phyloP scores from a whole-genome alignment of 441 rosid genomes.

The Populus hybrid region DNA sequence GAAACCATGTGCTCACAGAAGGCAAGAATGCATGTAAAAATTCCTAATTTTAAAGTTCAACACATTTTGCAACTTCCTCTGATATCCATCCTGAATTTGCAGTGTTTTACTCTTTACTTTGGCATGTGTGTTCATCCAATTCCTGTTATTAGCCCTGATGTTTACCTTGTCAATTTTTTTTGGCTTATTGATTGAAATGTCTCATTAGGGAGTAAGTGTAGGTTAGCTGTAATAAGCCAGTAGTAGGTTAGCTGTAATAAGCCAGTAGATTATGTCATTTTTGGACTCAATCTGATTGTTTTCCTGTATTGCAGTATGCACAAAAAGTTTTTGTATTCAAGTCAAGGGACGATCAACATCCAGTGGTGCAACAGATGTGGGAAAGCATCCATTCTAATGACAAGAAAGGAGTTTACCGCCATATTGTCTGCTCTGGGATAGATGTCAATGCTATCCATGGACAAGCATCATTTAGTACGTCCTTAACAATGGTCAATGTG shows the following conservation, averaged over 20 bases:
- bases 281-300: conserved; percentile 13
- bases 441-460: conserved; percentile 66
- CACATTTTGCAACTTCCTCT: neutral
- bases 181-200: neutral
- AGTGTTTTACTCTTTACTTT: neutral
- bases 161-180: neutral
- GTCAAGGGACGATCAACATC: conserved; percentile 48
- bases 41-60: neutral
- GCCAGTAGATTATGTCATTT: too few relatives aligned
- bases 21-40: neutral
- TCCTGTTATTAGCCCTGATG: neutral
- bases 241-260: too few relatives aligned
- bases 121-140: neutral
- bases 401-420: conserved; percentile 80
- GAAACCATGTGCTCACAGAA: conserved; percentile 1
- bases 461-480: conserved; percentile 55
- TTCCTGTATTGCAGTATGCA: conserved; percentile 59
- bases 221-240: too few relatives aligned
- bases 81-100: neutral
- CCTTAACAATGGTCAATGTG: conserved; percentile 47
- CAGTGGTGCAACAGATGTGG: conserved; percentile 62
- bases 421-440: conserved; percentile 66
- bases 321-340: conserved; percentile 69
- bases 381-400: conserved; percentile 74
- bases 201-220: too few relatives aligned